Base-by-base conservation (phyloP, 1,284 basidiomycete species). In the Gomphus bonarii region DNA sequence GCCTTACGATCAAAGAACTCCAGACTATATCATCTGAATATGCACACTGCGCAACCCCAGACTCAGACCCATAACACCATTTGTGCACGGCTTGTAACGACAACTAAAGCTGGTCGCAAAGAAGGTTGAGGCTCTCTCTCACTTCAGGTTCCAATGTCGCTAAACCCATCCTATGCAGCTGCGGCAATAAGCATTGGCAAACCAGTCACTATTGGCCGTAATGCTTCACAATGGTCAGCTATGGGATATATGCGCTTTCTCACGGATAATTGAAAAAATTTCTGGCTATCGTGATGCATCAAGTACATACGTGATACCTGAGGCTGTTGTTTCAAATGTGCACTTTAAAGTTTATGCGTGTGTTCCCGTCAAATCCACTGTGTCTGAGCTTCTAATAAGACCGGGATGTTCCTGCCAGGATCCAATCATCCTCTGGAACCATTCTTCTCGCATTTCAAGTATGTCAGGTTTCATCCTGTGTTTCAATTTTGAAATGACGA, bases 321-420 rank as follows among this genome's bases (percentile, higher is more conserved):
- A 86, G 57, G 65, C 69, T 8, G 73, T 79, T 31, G 78, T 86
- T 20, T 88, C 85, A 5, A 78, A 75, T 47, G 61, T 85, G 18
- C 86, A 90, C 64, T 90, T 85, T 75, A 86, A 85, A 66, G 67
- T 90, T 74, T 84, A 87, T 75, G 88, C 82, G 85, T 85, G 61
- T 62, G 73, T 69, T 54, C 63, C 20, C 28, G 25, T 31, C 50
- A 14, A 50, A 28, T 22, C 18, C 38, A 40, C 38, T 25, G 43
- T 36, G 30, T 9, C 20, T 10, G 22, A 40, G 9, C 46, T 31
- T 40, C 36, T 28, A 50, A 57, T 25, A n/a, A 46, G 36, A 25
- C 40, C 30, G n/a, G 14, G 51, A 6, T 48, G 55, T 25, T 40
- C 30, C 30, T 5, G 62, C 28, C 58, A 84, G 86, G 10, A 79